Evolutionary conservation across 306 rosid species (phyloP), one percentile per base, ranked within the genome.

Genomic region (Senna siamea): DNA sequence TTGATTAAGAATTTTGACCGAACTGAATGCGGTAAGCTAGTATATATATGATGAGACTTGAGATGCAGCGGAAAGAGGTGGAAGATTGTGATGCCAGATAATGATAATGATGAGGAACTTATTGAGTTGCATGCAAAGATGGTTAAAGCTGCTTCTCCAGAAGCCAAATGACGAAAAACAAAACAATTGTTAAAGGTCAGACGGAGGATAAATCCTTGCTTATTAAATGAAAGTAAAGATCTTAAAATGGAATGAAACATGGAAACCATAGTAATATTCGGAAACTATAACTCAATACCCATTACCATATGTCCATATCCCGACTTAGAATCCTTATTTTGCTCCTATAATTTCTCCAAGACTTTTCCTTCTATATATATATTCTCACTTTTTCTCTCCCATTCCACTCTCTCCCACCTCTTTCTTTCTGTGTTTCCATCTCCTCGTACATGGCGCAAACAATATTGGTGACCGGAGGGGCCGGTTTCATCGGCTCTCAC

Each of bases 401-500:
- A 1, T 26, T 44, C 51, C 15, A 60, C 38, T n/a, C 17, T 44
- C 53, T 13, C 53, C 30, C 30, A 26, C 19, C 48, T 9, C 8
- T 41, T 20, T 13, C 12, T 59, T n/a, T 61, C 28, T 37, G 3
- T 9, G 23, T 35, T 20, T 5, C 34, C 4, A 19, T 17, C 44
- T 22, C 3, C 46, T 40, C 11, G 26, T 11, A 19, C 59, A 89
- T 85, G 87, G 88, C 68, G 44, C 87, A 83, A 82, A 85, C 66
- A 58, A 81, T 92, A 57, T 89, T 94, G 18, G 93, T 92, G 1
- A 92, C 99, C 34, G 97, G 97, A 0, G 95, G 96, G 11, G 93
- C 97, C 5, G 96, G 99, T 0, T 94, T 89, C 84, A 88, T 92
- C 6, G 97, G 96, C 43, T 85, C 87, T 67, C 97, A 94, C 87